A percentile compares a stretch with the other conserved stretches of the same genome.
Evolutionary conservation across 2,329 filamentous ascomycete genomes (phyloP).

Genomic region (Rhytidhysteron rufulum): DNA sequence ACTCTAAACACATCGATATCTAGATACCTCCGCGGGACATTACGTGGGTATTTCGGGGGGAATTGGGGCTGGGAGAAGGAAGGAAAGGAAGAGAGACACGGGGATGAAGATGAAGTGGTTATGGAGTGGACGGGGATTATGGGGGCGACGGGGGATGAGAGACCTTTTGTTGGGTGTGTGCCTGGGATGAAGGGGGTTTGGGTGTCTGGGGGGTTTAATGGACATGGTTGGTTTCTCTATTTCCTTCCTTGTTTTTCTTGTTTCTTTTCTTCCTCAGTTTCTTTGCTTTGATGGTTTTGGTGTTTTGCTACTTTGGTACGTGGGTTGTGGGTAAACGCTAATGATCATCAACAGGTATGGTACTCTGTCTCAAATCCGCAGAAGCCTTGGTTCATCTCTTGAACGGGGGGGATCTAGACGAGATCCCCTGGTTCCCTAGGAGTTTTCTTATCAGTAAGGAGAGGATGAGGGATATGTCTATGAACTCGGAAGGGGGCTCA

Average conservation of each 20-base stretch:
- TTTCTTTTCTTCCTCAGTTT: constrained; percentile 1
- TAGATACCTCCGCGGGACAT: constrained; percentile 43
- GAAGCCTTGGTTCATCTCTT: constrained; percentile 57
- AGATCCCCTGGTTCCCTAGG: constrained; percentile 52
- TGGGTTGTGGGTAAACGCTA: constrained; percentile 1
- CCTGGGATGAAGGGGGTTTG: constrained; percentile 47
- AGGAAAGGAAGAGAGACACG: constrained; percentile 18
- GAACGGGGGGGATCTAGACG: constrained; percentile 23
- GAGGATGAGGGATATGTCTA: constrained; percentile 39
- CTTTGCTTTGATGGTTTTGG: constrained; percentile 8
- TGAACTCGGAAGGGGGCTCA: too few relatives aligned
- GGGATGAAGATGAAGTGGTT: constrained; percentile 20
- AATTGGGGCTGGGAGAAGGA: too few relatives aligned
- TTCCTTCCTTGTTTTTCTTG: constrained; percentile 2
- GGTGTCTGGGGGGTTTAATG: constrained; percentile 59
- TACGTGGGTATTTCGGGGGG: constrained; percentile 50
- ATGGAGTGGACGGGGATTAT: constrained; percentile 50
- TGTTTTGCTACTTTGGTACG: constrained; percentile 7
- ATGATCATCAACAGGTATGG: constrained; percentile 51
- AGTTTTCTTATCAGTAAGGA: constrained; percentile 47
- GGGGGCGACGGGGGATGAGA: constrained; percentile 48
- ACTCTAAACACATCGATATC: constrained; percentile 50
- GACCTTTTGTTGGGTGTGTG: constrained; percentile 46
- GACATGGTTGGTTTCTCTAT: too few relatives aligned
- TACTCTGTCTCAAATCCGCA: constrained; percentile 57